phyloP scores from a whole-genome alignment of 192 early-diverging fungal species.

The Coemansia sp. region DNA sequence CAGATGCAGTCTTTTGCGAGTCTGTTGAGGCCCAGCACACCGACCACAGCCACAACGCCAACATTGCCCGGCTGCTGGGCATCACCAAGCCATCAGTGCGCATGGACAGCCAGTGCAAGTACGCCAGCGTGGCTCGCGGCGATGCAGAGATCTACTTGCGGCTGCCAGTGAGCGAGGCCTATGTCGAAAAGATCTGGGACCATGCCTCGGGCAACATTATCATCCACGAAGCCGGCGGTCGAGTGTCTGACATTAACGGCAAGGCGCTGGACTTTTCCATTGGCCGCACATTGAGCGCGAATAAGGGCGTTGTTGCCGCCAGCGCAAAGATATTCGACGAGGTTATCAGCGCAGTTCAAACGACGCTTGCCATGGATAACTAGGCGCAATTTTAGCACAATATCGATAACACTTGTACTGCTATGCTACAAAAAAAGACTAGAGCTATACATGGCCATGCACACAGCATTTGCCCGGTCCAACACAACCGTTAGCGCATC shows the following conservation, averaged over 20 bases:
- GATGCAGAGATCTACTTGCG: slow-evolving; percentile 95
- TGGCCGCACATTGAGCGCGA: slow-evolving; percentile 79
- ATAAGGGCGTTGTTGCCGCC: slow-evolving; percentile 90
- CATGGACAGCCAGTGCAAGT: slow-evolving; percentile 99
- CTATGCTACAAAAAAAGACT: slow-evolving; percentile 7
- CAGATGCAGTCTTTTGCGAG: slow-evolving; percentile 87
- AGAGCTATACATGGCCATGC: slow-evolving; percentile 33
- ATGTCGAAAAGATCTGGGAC: slow-evolving; percentile 99
- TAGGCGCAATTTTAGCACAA: slow-evolving; percentile 16
- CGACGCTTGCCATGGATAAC: slow-evolving; percentile 19
- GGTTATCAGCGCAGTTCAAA: slow-evolving; percentile 81
- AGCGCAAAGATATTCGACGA: slow-evolving; percentile 73
- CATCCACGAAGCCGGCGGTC: slow-evolving; percentile 93
- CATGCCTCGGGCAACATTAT: slow-evolving; percentile 92
- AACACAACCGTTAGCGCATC: slow-evolving; percentile 9
- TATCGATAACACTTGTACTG: neutral
- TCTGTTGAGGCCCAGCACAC: slow-evolving; percentile 94
- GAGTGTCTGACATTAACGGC: slow-evolving; percentile 81
- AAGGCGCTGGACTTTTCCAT: slow-evolving; percentile 87
- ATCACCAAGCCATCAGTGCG: slow-evolving; percentile 80
- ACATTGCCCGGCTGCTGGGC: slow-evolving; percentile 77
- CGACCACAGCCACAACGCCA: slow-evolving; percentile 76
- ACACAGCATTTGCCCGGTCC: slow-evolving; percentile 13
- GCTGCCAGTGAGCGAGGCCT: slow-evolving; percentile 74
- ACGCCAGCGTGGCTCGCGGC: slow-evolving; percentile 87